A percentile compares a stretch with the other conserved stretches of the same genome.
Evolutionary conservation across 495 filamentous ascomycete species (phyloP).

Genomic region (Penicillium verhagenii): DNA sequence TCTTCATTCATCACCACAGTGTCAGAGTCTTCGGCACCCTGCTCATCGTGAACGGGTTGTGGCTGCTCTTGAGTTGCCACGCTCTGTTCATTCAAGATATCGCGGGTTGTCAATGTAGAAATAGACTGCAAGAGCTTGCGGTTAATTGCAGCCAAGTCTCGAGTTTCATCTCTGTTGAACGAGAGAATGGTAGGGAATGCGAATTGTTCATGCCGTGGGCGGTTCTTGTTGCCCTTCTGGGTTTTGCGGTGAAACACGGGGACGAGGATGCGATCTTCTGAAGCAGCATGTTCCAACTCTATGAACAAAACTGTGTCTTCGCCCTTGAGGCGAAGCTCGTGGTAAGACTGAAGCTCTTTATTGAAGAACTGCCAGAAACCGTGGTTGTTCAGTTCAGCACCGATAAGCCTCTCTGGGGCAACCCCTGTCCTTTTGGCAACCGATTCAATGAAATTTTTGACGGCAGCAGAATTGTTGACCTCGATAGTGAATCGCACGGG

Average conservation of each 20-base stretch:
- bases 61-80: slow-evolving; percentile 3
- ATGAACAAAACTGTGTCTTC: slow-evolving; percentile 70
- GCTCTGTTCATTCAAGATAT: slow-evolving; percentile 52
- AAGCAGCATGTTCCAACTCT: slow-evolving; percentile 69
- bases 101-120: slow-evolving; percentile 58
- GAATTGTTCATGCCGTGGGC: slow-evolving; percentile 43
- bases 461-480: slow-evolving; percentile 75
- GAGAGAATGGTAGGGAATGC: slow-evolving; percentile 60
- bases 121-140: slow-evolving; percentile 58
- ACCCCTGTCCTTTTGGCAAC: slow-evolving; percentile 61
- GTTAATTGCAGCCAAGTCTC: slow-evolving; percentile 58
- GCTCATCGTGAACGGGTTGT: slow-evolving; percentile 17
- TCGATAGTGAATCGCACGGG: slow-evolving; percentile 78
- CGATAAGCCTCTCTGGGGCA: slow-evolving; percentile 58
- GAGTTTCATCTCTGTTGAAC: slow-evolving; percentile 59
- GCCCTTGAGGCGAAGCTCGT: slow-evolving; percentile 61
- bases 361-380: slow-evolving; percentile 84
- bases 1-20: slow-evolving; percentile 69
- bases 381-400: slow-evolving; percentile 72
- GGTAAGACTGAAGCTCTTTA: slow-evolving; percentile 56
- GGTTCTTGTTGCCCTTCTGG: slow-evolving; percentile 27
- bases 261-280: slow-evolving; percentile 69
- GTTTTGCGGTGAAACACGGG: slow-evolving; percentile 69
- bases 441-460: slow-evolving; percentile 72
- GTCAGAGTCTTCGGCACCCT: slow-evolving; percentile 63